These are phyloP conservation scores for Linum lewisii DNA, from an alignment of 345 rosid genomes.

Conservation along the genomic window DNA sequence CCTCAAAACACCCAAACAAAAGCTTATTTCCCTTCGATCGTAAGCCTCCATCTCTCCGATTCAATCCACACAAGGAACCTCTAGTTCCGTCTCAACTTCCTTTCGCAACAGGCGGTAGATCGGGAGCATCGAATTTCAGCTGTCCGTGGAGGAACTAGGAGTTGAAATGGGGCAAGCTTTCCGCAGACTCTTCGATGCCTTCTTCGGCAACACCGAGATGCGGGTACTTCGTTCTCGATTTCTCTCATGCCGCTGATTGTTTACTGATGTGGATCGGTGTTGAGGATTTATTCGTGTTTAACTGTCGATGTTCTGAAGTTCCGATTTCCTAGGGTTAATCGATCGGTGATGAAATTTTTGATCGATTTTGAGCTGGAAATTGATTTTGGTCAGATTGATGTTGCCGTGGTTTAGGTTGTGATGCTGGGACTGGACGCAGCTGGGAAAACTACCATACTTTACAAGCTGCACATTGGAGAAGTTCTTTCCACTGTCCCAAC, in stretches of 20 bases:
- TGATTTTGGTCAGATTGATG: neutral
- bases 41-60: too few relatives aligned
- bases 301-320: neutral
- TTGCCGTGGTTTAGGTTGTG: constrained; percentile 55
- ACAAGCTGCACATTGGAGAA: constrained; percentile 97
- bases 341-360: neutral
- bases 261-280: neutral
- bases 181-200: constrained; percentile 77
- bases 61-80: too few relatives aligned
- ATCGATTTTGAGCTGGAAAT: neutral
- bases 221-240: constrained; percentile 37
- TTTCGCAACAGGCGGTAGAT: too few relatives aligned
- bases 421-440: constrained; percentile 98
- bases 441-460: constrained; percentile 91
- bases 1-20: too few relatives aligned
- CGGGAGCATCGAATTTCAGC: too few relatives aligned
- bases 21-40: too few relatives aligned
- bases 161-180: constrained; percentile 74
- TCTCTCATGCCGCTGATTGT: neutral
- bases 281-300: too few relatives aligned
- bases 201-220: constrained; percentile 91
- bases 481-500: constrained; percentile 97
- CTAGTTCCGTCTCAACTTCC: too few relatives aligned
- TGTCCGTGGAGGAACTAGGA: too few relatives aligned
- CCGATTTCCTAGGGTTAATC: neutral